Base-by-base conservation (phyloP, 1,284 basidiomycete genomes). In the Agroathelia rolfsii region DNA sequence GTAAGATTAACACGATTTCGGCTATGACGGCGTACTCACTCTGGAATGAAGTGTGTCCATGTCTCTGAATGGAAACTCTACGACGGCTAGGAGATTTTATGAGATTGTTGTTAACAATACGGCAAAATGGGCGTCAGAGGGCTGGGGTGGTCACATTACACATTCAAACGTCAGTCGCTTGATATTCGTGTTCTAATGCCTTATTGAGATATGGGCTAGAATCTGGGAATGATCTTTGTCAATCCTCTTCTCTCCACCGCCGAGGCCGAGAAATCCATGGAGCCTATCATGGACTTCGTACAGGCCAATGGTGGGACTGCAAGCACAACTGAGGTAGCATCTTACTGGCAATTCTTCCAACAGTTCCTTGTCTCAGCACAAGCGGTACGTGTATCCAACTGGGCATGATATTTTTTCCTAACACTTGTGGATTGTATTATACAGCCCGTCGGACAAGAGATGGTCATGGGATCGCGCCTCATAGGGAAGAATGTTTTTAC, bases 121-220 rank as follows among this genome's bases (percentile, higher is more conserved):
- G 1, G 41, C 55, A n/a, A 43, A 47, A 35, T 67, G 62, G 64
- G 59, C 59, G 5, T 44, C 61, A 14, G 59, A 68, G 38, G 71
- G 70, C 13, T 73, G 70, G 70, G 69, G 71, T 24, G 68, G 67
- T 4, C 61, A 62, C 35, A 56, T 62, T 3, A 55, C n/a, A n/a
- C n/a, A n/a, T n/a, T n/a, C n/a, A n/a, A n/a, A 44, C 19, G 53
- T 60, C 16, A 39, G 55, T 33, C 45, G 48, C 13, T n/a, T n/a
- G n/a, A n/a, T n/a, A n/a, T 28, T 14, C 11, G 28, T 28, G 5
- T 38, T 32, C 8, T 34, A 28, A 11, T 34, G 24, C 26, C 36
- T 18, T 41, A 38, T 18, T 18, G n/a, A n/a, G n/a, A n/a, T n/a
- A n/a, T n/a, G n/a, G n/a, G n/a, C n/a, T n/a, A n/a, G n/a, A 38